phyloP scores from a whole-genome alignment of 208 protist species.

The Porcisia deanei region DNA sequence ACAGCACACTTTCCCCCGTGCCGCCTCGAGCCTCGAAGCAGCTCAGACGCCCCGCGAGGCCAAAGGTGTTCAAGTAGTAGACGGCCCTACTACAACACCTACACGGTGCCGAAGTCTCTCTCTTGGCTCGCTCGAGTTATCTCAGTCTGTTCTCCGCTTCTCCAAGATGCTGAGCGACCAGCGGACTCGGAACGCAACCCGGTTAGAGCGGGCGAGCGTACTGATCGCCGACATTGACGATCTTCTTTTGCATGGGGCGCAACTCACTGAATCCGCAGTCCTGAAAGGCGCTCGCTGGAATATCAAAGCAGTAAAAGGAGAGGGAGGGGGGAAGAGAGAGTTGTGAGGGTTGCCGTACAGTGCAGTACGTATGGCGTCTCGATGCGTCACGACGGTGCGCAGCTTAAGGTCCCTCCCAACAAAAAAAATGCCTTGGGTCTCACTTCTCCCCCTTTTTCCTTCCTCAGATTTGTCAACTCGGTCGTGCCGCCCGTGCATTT shows the following conservation, averaged over 20 bases:
- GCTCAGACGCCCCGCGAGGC: neutral
- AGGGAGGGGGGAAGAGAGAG: neutral
- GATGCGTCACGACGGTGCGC: neutral
- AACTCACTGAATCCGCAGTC: neutral
- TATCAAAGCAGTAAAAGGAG: neutral
- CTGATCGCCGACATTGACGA: conserved; percentile 54
- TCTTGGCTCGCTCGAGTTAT: conserved; percentile 45
- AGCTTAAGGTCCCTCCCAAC: neutral
- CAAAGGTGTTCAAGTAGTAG: neutral
- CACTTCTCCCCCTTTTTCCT: neutral
- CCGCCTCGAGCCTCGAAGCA: neutral
- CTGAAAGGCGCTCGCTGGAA: neutral
- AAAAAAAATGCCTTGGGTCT: neutral
- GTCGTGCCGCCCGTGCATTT: neutral
- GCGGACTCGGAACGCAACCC: conserved; percentile 37
- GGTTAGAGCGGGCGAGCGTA: conserved; percentile 30
- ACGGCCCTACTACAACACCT: neutral
- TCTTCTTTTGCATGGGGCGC: conserved; percentile 39
- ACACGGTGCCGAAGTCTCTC: conserved; percentile 25
- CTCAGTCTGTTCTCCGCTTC: conserved; percentile 57
- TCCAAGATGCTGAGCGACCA: conserved; percentile 47
- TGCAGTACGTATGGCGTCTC: neutral
- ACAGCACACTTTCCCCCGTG: neutral
- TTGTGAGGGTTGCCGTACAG: no score
- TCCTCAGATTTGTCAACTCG: neutral